phyloP scores from a whole-genome alignment of 305 asterid species.

The Fraxinus floribunda region DNA sequence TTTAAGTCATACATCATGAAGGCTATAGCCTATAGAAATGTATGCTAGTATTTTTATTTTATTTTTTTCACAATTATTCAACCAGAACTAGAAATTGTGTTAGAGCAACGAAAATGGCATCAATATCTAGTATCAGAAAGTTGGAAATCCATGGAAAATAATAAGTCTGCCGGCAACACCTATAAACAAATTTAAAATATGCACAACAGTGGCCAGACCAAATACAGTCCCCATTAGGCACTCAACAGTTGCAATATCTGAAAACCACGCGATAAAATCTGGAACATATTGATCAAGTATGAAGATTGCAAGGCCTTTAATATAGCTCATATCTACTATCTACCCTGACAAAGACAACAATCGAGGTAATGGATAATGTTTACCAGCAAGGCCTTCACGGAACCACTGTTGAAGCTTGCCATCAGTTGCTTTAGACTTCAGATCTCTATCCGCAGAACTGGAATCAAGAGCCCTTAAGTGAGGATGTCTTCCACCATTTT shows the following conservation, averaged over 20 bases:
- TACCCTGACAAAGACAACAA: no score
- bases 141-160: no score
- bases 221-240: neutral
- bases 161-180: no score
- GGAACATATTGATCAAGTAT: neutral
- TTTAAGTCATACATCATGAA: neutral
- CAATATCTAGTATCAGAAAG: no score
- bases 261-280: neutral
- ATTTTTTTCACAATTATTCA: neutral
- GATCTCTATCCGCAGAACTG: slow-evolving; percentile 43
- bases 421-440: slow-evolving; percentile 61
- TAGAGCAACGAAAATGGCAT: neutral
- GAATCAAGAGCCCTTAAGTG: slow-evolving; percentile 70
- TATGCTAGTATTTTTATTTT: neutral
- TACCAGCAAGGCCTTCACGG: slow-evolving; percentile 97
- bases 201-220: neutral
- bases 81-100: neutral
- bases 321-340: slow-evolving; percentile 1
- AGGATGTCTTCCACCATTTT: slow-evolving; percentile 53
- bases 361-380: no score
- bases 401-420: slow-evolving; percentile 90
- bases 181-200: neutral
- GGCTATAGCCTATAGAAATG: neutral
- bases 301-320: neutral
- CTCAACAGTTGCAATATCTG: neutral